Evolutionary conservation across 208 protist species (phyloP), one percentile per base, ranked within the genome.

Genomic region (Strigomonas culicis): DNA sequence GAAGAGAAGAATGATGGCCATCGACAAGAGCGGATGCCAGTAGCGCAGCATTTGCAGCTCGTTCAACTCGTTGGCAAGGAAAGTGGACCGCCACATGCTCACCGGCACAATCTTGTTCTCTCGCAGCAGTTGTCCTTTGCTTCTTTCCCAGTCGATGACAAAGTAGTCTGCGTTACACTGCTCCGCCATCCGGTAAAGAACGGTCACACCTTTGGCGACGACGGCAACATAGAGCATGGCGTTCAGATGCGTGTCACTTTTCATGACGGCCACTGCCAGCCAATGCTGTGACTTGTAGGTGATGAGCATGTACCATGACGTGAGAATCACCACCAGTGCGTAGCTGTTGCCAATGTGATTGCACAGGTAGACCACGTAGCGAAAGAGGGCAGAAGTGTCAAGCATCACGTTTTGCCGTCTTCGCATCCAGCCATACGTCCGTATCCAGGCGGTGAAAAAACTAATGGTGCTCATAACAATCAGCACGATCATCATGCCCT

Each of bases 121-220:
- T n/a, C 80, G 80, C 46, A 91, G 75, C n/a, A 91, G 72, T 60
- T 93, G 80, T 21, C 88, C 88, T 59, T 91, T 92, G 64, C 83
- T 85, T 21, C 82, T 66, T 62, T 96, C 88, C 90, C 88, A 96
- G 68, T 96, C 90, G 25, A 96, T 82, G n/a, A 94, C 72, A 65
- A 94, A 94, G 70, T 92, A 88, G 53, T 92, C 81, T 0, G 84
- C 81, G 68, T 90, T 94, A 69, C 88, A 94, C 69, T 96, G 90
- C 70, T 94, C 88, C 11, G 74, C 68, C 17, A 96, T 61, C 7
- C 60, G 51, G 72, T 92, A 94, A 17, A 89, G 32, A 21, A 94
- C 80, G 28, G 63, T 59, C n/a, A 94, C 68, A 7, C 51, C 74
- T 39, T 92, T 90, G 0, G 75, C 71, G 6, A 74, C 72, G 17